Conservation (phyloP, 495 filamentous ascomycete species). For the Tuber umbilicatum region DNA sequence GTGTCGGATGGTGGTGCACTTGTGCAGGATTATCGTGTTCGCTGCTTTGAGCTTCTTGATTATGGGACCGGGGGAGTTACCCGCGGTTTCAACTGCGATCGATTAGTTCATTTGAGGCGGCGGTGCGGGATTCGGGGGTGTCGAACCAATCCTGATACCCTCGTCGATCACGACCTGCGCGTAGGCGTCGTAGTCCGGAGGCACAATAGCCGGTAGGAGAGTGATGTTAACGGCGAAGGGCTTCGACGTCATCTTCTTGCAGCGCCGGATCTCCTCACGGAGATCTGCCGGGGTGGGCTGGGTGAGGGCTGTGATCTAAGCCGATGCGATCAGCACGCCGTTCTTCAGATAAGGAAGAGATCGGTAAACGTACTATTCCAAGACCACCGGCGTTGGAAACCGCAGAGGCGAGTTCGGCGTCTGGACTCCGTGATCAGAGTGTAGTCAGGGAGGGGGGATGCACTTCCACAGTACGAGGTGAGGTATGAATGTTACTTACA, state of each 20-base stretch:
- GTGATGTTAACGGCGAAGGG: conserved; percentile 97
- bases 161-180: conserved; percentile 89
- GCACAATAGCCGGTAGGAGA: conserved; percentile 78
- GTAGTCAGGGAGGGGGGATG: conserved; percentile 43
- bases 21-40: conserved; percentile 76
- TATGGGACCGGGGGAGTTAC: conserved; percentile 86
- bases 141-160: conserved; percentile 63
- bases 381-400: conserved; percentile 94
- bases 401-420: conserved; percentile 85
- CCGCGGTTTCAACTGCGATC: conserved; percentile 75
- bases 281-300: conserved; percentile 90
- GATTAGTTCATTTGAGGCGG: too few species aligned
- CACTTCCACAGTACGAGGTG: neutral
- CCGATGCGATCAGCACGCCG: conserved; percentile 41
- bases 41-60: conserved; percentile 82
- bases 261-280: conserved; percentile 84
- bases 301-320: conserved; percentile 70
- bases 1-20: conserved; percentile 94
- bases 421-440: conserved; percentile 47
- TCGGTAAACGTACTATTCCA: conserved; percentile 56
- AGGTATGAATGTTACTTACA: conserved; percentile 11
- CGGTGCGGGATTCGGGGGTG: neutral
- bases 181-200: conserved; percentile 88
- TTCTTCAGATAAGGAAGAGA: neutral
- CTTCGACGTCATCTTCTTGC: conserved; percentile 72